Evolutionary conservation across 345 rosid genomes (phyloP).

Genomic region (Bruguiera gymnorhiza): DNA sequence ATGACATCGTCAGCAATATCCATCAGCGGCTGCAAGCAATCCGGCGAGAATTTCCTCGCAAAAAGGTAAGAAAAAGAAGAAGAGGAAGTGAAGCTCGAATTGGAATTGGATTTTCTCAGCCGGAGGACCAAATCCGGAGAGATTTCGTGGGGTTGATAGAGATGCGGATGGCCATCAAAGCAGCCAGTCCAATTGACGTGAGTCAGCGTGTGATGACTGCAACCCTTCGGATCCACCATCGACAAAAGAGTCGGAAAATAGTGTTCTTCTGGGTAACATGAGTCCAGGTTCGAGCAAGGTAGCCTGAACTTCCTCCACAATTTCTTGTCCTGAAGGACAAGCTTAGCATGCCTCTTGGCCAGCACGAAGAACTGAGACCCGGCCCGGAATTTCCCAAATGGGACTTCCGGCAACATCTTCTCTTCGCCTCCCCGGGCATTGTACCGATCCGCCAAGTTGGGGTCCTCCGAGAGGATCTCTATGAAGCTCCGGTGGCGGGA

Average conservation of each 20-base stretch:
- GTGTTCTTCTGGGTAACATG: conserved; percentile 89
- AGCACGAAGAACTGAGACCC: conserved; percentile 89
- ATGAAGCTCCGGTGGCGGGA: conserved; percentile 51
- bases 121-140: conserved; percentile 43
- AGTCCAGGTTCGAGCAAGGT: conserved; percentile 50
- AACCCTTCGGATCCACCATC: conserved; percentile 60
- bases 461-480: conserved; percentile 63
- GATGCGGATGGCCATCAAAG: conserved; percentile 67
- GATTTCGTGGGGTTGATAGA: conserved; percentile 46
- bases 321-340: conserved; percentile 53
- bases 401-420: conserved; percentile 63
- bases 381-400: conserved; percentile 54
- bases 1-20: conserved; percentile 58
- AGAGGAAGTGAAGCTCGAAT: background rate
- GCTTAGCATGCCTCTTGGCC: conserved; percentile 64
- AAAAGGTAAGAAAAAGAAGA: conserved; percentile 45
- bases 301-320: conserved; percentile 75
- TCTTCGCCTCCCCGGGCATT: conserved; percentile 52
- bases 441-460: conserved; percentile 59
- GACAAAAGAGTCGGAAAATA: conserved; percentile 82
- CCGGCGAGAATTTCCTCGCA: conserved; percentile 77
- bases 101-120: conserved; percentile 51
- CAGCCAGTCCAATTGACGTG: conserved; percentile 83
- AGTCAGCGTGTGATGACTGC: conserved; percentile 62
- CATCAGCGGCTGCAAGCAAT: conserved; percentile 63